Evolutionary conservation across 495 filamentous ascomycete genomes (phyloP), one percentile per base, ranked within the genome.

Genomic region (Neurospora sublineolata): DNA sequence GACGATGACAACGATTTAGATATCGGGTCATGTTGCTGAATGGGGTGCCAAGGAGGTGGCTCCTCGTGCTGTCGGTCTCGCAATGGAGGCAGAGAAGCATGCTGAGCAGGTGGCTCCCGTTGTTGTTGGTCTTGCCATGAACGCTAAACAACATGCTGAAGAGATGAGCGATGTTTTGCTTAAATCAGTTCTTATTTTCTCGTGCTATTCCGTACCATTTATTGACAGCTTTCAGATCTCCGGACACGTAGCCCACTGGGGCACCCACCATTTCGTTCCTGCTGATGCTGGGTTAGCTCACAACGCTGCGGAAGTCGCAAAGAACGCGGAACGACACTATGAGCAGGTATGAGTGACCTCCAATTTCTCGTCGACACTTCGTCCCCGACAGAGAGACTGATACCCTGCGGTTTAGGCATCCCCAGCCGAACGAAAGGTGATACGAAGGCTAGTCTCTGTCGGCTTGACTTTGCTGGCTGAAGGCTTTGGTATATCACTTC

Each of bases 401-500:
- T 11, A 23, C 10, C 0, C 1, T 52, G 0, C 1, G 44, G 0
- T 20, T 52, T 27, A 27, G 46, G 5, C 46, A 0, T 58, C 46
- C 10, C 46, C 46, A 3, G 1, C 1, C 46, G 2, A 58, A 27
- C 5, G 5, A 58, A 1, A 3, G 4, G 12, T 58, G 20, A 58
- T 27, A 27, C 46, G 46, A 0, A 11, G 11, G 11, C 20, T 58
- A 14, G 46, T 58, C 4, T 0, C 46, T 0, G 10, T 14, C 10
- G 5, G 46, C 5, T 27, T 58, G 0, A 27, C 11, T 14, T 0
- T 58, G 0, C 10, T 58, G 0, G 46, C 46, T 0, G 20, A 58
- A 58, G 46, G 46, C 20, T 58, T 58, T 58, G 46, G 46, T 1
- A 58, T 27, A 58, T 1, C 46, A 58, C 5, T 58, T 7, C 4